Evolutionary conservation across 2,329 filamentous ascomycete genomes (phyloP), one percentile per base, ranked within the genome.

Genomic region (Geosmithia flava): DNA sequence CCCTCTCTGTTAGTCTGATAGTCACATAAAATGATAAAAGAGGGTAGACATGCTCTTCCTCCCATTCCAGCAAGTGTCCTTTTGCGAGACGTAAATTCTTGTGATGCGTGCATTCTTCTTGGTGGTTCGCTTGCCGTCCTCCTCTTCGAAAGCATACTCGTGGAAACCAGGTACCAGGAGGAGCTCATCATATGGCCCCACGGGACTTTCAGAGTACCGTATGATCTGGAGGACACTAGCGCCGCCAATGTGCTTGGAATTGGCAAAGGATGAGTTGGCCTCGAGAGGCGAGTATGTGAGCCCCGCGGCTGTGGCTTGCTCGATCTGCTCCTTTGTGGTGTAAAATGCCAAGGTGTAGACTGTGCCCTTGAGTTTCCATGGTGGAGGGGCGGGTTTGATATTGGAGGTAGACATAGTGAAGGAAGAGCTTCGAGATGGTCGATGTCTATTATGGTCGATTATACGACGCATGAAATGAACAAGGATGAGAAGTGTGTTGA

Each of bases 11-110:
- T 3, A 11, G 10, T 7, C 20, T 42, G 10, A 11, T 20, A 7
- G 16, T 42, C 20, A 19, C 40, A 19, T 19, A 3, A 19, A 10
- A 16, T 7, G n/a, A 42, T 6, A 2, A 27, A n/a, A 4, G 42
- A 23, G 17, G 13, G 13, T 30, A 23, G 15, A 58, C 64, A 55
- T 54, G 75, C 72, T 74, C 30, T 61, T 66, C 40, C 74, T 59
- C 8, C 74, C 75, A 49, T 78, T 77, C 59, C 69, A 76, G 52
- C 69, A 71, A 0, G 71, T 74, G 20, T 70, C 55, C 52, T 70
- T 69, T 51, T 74, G 69, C 19, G 72, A 76, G 15, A 78, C 75
- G 53, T 76, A 78, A 11, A 76, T 73, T 20, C 72, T 65, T n/a
- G 73, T 74, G 53, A 75, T 68, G 33, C 70, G 63, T 7, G 62